Evolutionary conservation across 495 filamentous ascomycete species (phyloP).

Genomic region (Aspergillus haitiensis): DNA sequence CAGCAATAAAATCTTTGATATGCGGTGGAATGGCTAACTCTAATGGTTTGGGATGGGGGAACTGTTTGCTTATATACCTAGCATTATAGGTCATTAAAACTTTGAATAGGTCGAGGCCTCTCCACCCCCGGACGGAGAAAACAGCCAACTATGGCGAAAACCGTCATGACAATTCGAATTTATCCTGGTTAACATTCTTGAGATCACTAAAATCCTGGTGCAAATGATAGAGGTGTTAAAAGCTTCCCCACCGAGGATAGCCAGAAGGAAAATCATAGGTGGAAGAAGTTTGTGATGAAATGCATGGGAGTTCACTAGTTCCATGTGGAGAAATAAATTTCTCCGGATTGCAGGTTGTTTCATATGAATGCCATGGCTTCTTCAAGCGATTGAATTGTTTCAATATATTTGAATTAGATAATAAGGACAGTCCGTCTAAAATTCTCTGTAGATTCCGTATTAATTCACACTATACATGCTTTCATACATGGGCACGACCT

Average conservation of each 20-base stretch:
- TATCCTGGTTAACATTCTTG: constrained; percentile 3
- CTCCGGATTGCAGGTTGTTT: constrained; percentile 1
- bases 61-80: too few relatives aligned
- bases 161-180: background rate
- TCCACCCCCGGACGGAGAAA: too few relatives aligned
- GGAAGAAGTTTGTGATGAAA: constrained; percentile 18
- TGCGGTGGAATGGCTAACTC: too few relatives aligned
- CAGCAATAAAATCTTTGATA: too few relatives aligned
- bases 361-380: background rate
- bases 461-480: constrained; percentile 11
- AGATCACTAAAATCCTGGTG: background rate
- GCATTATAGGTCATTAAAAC: background rate
- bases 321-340: constrained; percentile 11
- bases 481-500: constrained; percentile 15
- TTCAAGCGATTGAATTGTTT: background rate
- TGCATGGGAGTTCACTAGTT: constrained; percentile 6
- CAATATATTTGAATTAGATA: background rate
- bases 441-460: background rate
- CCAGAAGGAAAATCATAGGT: constrained; percentile 16
- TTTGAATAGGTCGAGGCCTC: background rate
- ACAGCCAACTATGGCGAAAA: background rate
- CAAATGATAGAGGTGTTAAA: background rate
- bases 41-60: too few relatives aligned
- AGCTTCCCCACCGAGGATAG: background rate
- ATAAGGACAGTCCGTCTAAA: too few relatives aligned